Base-by-base conservation (phyloP, 345 rosid species). In the Aquilaria malaccensis region DNA sequence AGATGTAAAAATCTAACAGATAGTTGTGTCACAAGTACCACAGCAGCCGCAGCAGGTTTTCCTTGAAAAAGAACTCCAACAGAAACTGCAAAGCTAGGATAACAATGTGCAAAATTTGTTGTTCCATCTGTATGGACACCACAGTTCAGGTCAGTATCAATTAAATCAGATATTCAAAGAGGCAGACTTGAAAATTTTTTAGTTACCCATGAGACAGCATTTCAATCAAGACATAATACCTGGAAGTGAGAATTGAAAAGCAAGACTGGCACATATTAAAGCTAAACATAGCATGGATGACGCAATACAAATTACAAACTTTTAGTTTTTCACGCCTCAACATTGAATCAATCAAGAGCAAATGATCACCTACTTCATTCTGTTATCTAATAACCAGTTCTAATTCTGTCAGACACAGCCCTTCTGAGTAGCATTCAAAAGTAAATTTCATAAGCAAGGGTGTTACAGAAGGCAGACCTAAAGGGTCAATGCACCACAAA, bases 401-500 rank as follows among this genome's bases (percentile, higher is more conserved):
- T 4, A 37, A 3, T 37, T 4, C 7, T 37, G 43, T 37, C 4
- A 37, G 43, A 37, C 5, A 37, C 5, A 37, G 43, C 43, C 7
- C 43, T 37, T 37, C 43, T 37, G 7, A 37, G 7, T 37, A 37
- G 43, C 43, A 37, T 4, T 37, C 43, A 37, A 37, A 2, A 37
- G 43, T 37, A 4, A 0, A 37, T 37, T 37, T 4, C 5, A 37
- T 37, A 37, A 4, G 5, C 7, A 58, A 62, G 50, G 54, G 52
- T 31, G 52, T 22, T 55, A 3, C 14, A 64, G 70, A 69, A 68
- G 13, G 70, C 76, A 66, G 69, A 93, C 98, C 98, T 77, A 93
- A 78, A 55, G 98, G 98, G 74, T 93, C 96, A 63, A 93, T 85
- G 72, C 98, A 93, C 98, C 98, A 93, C 13, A 93, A 87, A 76